Evolutionary conservation across 805 yeast species (phyloP).

Genomic region (Nakazawaea sp.): DNA sequence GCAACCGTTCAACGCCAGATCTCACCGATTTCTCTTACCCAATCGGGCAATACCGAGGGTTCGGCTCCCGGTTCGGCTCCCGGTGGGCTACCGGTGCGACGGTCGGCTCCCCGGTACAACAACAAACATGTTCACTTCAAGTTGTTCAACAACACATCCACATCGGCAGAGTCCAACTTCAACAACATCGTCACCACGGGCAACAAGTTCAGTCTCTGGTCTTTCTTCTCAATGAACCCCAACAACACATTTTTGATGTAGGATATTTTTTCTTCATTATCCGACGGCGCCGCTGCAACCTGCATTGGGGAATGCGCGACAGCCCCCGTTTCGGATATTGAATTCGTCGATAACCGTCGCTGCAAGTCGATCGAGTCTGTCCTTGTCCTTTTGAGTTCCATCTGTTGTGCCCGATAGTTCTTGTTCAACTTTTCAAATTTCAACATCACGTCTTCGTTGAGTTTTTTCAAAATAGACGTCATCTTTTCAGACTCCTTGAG

Average conservation of each 20-base stretch:
- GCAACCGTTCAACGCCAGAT: too few species aligned
- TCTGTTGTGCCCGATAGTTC: constrained; percentile 62
- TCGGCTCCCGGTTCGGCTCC: too few species aligned
- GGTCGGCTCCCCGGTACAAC: too few species aligned
- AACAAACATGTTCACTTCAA: constrained; percentile 5
- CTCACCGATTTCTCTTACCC: too few species aligned
- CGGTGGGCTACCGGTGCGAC: too few species aligned
- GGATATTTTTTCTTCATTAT: constrained; percentile 46
- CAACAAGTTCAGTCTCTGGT: constrained; percentile 77
- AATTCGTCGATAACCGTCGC: neutral
- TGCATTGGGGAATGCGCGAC: neutral
- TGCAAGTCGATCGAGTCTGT: constrained; percentile 14
- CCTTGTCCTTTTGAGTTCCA: constrained; percentile 30
- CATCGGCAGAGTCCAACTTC: constrained; percentile 64
- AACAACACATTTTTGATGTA: constrained; percentile 85
- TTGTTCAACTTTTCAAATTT: constrained; percentile 66
- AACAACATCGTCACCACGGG: constrained; percentile 81
- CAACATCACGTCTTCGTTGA: constrained; percentile 61
- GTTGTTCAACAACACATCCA: constrained; percentile 17
- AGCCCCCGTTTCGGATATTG: neutral
- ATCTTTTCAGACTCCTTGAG: constrained; percentile 49
- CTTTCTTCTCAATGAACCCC: constrained; percentile 87
- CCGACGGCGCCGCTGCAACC: constrained; percentile 8
- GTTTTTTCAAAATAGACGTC: constrained; percentile 45
- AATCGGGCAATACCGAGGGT: too few species aligned